Conservation (phyloP, 1,139 yeast genomes). For the Blastobotrys buckinghamii region DNA sequence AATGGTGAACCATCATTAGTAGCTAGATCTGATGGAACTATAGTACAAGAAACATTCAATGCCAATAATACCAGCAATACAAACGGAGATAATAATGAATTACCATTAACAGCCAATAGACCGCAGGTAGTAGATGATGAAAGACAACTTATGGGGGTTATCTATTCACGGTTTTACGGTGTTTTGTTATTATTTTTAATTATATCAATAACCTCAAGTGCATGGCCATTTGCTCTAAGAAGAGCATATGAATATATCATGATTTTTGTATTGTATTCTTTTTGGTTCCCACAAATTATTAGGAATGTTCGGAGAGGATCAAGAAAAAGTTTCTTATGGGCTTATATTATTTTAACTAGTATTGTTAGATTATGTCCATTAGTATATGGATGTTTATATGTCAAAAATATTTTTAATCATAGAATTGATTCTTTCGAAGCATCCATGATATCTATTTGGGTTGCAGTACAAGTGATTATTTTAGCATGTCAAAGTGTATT, state of each 20-base stretch:
- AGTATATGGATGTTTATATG: slow-evolving; percentile 48
- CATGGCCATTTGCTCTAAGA: slow-evolving; percentile 61
- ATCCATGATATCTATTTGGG: slow-evolving; percentile 32
- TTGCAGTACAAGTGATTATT: not conserved
- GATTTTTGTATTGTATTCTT: slow-evolving; percentile 53
- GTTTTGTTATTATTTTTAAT: slow-evolving; percentile 54
- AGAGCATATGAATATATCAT: slow-evolving; percentile 51
- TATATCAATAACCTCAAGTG: slow-evolving; percentile 48
- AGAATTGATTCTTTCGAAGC: slow-evolving; percentile 51
- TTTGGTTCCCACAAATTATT: slow-evolving; percentile 88
- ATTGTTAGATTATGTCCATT: slow-evolving; percentile 59
- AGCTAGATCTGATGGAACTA: slow-evolving; percentile 21
- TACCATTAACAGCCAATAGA: slow-evolving; percentile 9
- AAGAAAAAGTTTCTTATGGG: slow-evolving; percentile 59
- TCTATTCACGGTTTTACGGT: slow-evolving; percentile 60
- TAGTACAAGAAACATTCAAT: not conserved
- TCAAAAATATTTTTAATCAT: slow-evolving; percentile 44
- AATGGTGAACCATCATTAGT: slow-evolving; percentile 17
- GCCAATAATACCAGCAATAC: slow-evolving; percentile 17
- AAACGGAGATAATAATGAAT: slow-evolving; percentile 10
- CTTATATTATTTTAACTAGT: slow-evolving; percentile 64
- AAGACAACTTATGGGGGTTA: slow-evolving; percentile 50
- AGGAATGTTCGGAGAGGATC: slow-evolving; percentile 72
- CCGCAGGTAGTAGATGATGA: slow-evolving; percentile 40
- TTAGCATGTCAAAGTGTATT: slow-evolving; percentile 45